Base-by-base conservation (phyloP, 2,329 filamentous ascomycete species). In the Penicillium sp. region DNA sequence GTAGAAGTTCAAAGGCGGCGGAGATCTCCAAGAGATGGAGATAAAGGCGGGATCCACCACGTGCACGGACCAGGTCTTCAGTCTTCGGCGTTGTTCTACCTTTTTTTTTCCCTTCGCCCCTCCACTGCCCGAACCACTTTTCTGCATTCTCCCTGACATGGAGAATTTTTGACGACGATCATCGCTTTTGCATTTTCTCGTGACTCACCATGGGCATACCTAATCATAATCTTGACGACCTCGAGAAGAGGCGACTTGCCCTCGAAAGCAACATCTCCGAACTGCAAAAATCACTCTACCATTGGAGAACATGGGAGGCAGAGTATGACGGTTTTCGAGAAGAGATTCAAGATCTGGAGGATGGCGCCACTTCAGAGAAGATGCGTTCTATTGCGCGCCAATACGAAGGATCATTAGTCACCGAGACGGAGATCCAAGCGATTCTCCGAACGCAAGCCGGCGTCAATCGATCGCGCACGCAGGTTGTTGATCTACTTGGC, bases 241-340 rank as follows among this genome's bases (percentile, higher is more conserved):
- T 95, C 37, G 89, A 95, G 67, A 80, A 79, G 52, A 87, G 91
- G 62, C 81, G 88, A 12, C 74, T 79, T 56, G 78, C 83, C 51
- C 82, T 97, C 6, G 88, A 95, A 67, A 79, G 82, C 34, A 89
- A 85, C 55, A 79, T 95, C 40, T 72, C 77, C 43, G 82, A 88
- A 65, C 79, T 97, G 18, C 81, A 81, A 47, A 82, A 85, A 61
- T 84, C 86, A 5, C 77, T 97, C 45, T 82, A 83, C 53, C 85
- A 95, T 72, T 98, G 91, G 91, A 86, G 88, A 55, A 84, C 84
- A 46, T 94, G 88, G 81, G 90, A 95, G 66, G 82, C 86, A 41
- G 91, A 97, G 66, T 97, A 97, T 68, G 88, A 95, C 64, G 82
- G 84, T 25, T 77, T 97, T 52, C 90, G 87, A 65, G 88, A 94